phyloP scores from a whole-genome alignment of 495 filamentous ascomycete species.

The Polyplosphaeria fusca region DNA sequence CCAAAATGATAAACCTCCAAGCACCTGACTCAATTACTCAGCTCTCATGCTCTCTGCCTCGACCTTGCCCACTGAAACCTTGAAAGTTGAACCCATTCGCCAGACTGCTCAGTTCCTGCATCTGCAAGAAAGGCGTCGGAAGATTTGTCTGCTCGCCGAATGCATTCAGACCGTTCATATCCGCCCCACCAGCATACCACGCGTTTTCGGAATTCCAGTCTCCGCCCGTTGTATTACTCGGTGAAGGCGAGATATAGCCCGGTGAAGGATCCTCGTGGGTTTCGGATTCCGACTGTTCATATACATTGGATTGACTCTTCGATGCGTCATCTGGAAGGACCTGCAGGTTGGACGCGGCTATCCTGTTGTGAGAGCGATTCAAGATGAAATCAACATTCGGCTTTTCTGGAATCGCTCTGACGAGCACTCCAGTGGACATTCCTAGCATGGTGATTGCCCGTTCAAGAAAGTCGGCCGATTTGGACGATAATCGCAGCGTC shows the following conservation, averaged over 20 bases:
- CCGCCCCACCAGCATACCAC: slow-evolving; percentile 12
- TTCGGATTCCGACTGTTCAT: slow-evolving; percentile 27
- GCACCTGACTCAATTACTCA: too few species aligned
- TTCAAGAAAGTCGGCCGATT: slow-evolving; percentile 32
- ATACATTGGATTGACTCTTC: slow-evolving; percentile 5
- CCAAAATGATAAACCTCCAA: too few species aligned
- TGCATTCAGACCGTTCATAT: too few species aligned
- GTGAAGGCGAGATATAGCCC: slow-evolving; percentile 4
- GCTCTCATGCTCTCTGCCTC: neutral
- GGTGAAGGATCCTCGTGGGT: slow-evolving; percentile 15
- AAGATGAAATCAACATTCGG: slow-evolving; percentile 20
- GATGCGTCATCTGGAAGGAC: slow-evolving; percentile 4
- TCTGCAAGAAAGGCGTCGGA: slow-evolving; percentile 1
- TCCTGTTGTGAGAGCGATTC: neutral
- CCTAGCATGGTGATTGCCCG: slow-evolving; percentile 33
- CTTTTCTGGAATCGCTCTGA: slow-evolving; percentile 27
- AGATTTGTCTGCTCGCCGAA: too few species aligned
- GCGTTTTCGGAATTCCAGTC: slow-evolving; percentile 13
- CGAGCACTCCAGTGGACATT: slow-evolving; percentile 28
- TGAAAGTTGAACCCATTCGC: slow-evolving; percentile 11
- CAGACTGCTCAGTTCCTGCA: slow-evolving; percentile 1
- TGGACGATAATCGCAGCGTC: slow-evolving; percentile 30
- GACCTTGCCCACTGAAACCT: neutral
- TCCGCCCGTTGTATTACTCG: neutral
- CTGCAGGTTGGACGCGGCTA: neutral